Percentiles rank a stretch among this genome's conserved stretches.
These are phyloP conservation scores for Alternaria postmessia DNA, from an alignment of 2,329 filamentous ascomycete genomes.

Conservation along the genomic window DNA sequence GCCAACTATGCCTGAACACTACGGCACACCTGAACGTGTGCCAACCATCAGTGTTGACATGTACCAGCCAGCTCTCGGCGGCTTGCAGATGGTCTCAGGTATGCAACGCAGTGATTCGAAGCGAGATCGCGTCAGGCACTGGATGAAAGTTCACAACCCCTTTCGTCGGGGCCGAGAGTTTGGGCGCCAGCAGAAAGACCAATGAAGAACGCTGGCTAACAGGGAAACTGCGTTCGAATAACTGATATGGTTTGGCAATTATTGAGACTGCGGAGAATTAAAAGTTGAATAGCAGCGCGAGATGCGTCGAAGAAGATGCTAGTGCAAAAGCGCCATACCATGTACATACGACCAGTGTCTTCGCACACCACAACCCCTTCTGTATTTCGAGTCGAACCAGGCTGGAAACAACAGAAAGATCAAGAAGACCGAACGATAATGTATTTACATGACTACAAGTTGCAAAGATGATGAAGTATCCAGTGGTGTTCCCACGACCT, in stretches of 20 bases:
- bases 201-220: background rate
- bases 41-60: slow-evolving; percentile 10
- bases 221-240: background rate
- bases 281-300: background rate
- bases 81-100: slow-evolving; percentile 9
- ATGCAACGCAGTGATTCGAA: slow-evolving; percentile 5
- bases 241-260: background rate
- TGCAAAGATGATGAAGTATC: too few relatives aligned
- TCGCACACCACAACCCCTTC: background rate
- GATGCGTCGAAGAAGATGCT: background rate
- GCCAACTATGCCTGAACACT: background rate
- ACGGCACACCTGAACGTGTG: background rate
- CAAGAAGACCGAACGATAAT: too few relatives aligned
- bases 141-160: slow-evolving; percentile 1
- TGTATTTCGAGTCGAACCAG: too few relatives aligned
- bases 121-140: slow-evolving; percentile 8
- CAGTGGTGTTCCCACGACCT: too few relatives aligned
- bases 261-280: background rate
- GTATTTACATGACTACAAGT: too few relatives aligned
- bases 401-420: background rate
- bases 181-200: background rate
- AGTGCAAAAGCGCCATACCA: background rate
- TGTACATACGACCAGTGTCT: background rate
- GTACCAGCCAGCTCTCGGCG: slow-evolving; percentile 17
- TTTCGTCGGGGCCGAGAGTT: background rate